Percentiles rank a stretch among this genome's conserved stretches.
These are phyloP conservation scores for Aspergillus unguis DNA, from an alignment of 2,329 filamentous ascomycete genomes.

Conservation along the genomic window DNA sequence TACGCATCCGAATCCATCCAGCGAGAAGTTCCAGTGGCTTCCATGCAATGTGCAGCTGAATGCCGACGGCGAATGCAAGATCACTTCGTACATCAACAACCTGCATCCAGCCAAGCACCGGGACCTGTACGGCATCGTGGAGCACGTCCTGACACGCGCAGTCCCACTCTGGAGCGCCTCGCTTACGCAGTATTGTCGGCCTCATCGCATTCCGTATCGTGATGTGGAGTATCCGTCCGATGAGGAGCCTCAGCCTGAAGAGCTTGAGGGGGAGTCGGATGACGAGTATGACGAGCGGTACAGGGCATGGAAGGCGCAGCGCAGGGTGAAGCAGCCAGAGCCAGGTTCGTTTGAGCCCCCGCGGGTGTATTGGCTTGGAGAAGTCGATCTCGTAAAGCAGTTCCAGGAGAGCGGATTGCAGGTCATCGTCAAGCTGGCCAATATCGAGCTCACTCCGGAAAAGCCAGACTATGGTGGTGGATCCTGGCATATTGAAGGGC, in stretches of 20 bases:
- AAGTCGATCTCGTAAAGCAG: not conserved
- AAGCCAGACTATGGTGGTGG: conserved; percentile 53
- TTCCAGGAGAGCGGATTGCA: conserved; percentile 31
- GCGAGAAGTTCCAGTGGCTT: conserved; percentile 47
- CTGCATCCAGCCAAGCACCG: conserved; percentile 36
- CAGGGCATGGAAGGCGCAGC: not conserved
- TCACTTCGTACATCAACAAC: conserved; percentile 46
- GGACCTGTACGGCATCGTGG: conserved; percentile 37
- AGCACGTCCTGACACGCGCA: conserved; percentile 35
- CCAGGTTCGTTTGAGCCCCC: not conserved
- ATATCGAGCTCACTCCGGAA: conserved; percentile 59
- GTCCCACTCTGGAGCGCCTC: conserved; percentile 48
- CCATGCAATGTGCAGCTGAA: conserved; percentile 38
- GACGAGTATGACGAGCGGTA: conserved; percentile 5
- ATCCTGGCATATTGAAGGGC: conserved; percentile 47
- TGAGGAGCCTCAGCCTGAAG: not conserved
- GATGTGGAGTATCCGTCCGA: conserved; percentile 4
- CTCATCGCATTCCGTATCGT: conserved; percentile 8
- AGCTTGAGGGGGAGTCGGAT: not conserved
- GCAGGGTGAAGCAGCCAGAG: not conserved
- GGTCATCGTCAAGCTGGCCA: conserved; percentile 61
- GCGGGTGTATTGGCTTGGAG: not conserved
- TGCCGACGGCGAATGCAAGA: conserved; percentile 19
- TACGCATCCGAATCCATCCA: conserved; percentile 12
- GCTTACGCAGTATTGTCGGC: conserved; percentile 7